phyloP scores from a whole-genome alignment of 2,329 filamentous ascomycete species.

The Cryphonectria nitschkei region DNA sequence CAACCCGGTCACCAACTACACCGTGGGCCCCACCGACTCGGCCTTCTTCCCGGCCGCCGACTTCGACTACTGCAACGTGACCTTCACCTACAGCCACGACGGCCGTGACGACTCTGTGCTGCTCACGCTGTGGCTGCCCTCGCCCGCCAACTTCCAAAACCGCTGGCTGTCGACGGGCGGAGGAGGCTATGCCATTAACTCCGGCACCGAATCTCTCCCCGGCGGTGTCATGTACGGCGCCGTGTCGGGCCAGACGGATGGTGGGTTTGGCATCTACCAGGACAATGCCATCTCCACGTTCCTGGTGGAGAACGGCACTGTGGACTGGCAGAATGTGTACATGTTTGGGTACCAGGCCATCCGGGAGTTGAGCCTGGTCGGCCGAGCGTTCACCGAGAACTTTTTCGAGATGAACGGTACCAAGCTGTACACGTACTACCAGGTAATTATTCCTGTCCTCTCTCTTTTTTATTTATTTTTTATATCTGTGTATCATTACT shows the following conservation, averaged over 20 bases:
- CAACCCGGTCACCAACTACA: constrained; percentile 41
- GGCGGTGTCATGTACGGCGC: constrained; percentile 51
- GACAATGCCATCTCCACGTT: constrained; percentile 42
- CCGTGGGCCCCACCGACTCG: constrained; percentile 34
- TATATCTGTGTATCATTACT: neutral
- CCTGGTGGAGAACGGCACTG: constrained; percentile 51
- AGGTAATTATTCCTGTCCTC: constrained; percentile 35
- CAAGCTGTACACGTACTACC: constrained; percentile 56
- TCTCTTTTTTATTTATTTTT: neutral
- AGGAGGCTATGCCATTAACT: constrained; percentile 50
- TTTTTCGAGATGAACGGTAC: constrained; percentile 42
- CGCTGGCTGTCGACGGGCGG: constrained; percentile 53
- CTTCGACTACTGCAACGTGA: constrained; percentile 44
- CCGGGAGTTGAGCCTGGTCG: constrained; percentile 54
- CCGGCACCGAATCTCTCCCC: constrained; percentile 37
- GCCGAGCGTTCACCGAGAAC: constrained; percentile 46
- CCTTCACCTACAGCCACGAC: constrained; percentile 40
- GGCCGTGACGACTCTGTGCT: constrained; percentile 38
- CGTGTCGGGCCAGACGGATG: constrained; percentile 52
- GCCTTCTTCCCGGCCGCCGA: constrained; percentile 34
- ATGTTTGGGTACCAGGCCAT: constrained; percentile 57
- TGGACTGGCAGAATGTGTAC: constrained; percentile 54
- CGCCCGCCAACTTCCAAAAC: constrained; percentile 47
- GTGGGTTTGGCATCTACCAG: constrained; percentile 51
- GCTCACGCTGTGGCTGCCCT: constrained; percentile 43